Percentiles rank a stretch among this genome's conserved stretches.
Evolutionary conservation across 108 stramenopile species (phyloP).

Genomic region (Seminavis robusta): DNA sequence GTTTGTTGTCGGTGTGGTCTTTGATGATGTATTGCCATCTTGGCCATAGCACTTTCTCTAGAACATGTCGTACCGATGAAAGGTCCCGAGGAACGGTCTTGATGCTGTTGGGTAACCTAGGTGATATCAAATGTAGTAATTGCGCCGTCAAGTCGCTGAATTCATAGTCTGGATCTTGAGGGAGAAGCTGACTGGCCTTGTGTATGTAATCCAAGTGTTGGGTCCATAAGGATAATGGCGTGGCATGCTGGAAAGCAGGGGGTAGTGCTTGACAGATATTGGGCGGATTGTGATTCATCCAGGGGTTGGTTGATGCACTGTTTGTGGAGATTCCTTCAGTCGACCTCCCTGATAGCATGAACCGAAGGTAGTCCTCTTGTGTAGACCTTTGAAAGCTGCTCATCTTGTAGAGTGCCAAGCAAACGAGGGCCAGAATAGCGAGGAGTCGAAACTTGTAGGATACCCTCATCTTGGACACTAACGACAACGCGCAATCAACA

Average conservation of each 20-base stretch:
- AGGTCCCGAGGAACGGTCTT: constrained; percentile 30
- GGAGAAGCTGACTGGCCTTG: constrained; percentile 22
- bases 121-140: constrained; percentile 31
- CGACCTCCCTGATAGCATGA: too few relatives aligned
- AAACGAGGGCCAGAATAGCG: too few relatives aligned
- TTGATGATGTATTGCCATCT: background rate
- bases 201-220: constrained; percentile 18
- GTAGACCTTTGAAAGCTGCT: too few relatives aligned
- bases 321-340: too few relatives aligned
- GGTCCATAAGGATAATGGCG: constrained; percentile 31
- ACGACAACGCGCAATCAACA: too few relatives aligned
- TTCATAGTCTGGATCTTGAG: constrained; percentile 11
- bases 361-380: too few relatives aligned
- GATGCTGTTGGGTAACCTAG: constrained; percentile 18
- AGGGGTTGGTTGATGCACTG: too few relatives aligned
- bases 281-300: constrained; percentile 13
- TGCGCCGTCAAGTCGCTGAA: constrained; percentile 33
- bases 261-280: constrained; percentile 20
- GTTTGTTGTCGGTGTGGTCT: background rate
- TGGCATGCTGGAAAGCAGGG: constrained; percentile 20
- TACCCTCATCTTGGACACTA: too few relatives aligned
- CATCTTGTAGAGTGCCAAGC: too few relatives aligned
- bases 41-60: background rate
- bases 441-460: too few relatives aligned
- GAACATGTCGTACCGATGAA: constrained; percentile 16